Evolutionary conservation across 805 yeast genomes (phyloP), one percentile per base, ranked within the genome.

Genomic region (Helenozyma baotianmanensis): DNA sequence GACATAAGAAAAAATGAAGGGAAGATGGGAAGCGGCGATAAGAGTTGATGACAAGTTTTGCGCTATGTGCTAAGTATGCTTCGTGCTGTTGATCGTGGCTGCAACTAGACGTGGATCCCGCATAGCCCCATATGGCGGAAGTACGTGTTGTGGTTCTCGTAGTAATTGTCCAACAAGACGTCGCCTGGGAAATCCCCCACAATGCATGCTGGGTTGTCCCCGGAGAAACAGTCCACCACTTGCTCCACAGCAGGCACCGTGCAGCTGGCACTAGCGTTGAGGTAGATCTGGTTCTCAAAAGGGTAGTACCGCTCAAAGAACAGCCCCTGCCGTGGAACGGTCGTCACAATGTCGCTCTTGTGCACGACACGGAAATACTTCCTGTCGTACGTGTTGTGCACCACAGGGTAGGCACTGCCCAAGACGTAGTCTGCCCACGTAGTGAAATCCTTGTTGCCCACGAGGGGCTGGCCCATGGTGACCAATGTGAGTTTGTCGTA

Each of bases 391-490:
- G 50, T 23, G 22, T 50, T 43, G 30, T 53, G 58, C 4, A 21
- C 17, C 1, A 56, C 38, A 0, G 50, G 43, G 23, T 29, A 10
- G 2, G 33, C 16, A 35, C 69, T 62, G 4, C 62, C 64, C 51
- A 60, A 31, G 2, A 48, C 60, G 2, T 22, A 25, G 34, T 64
- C 68, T 3, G 55, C 56, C 66, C 68, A 68, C 3, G 41, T 30
- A 1, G 57, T 55, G 34, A 68, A 65, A n/a, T 46, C 47, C 12
- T 45, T 36, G 41, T 69, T 68, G 2, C 74, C 74, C 6, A 64
- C 36, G 14, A 64, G 50, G 0, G 74, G 74, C 45, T 60, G 72
- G 2, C 73, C 74, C 63, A 67, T 55, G 1, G 73, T 66, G 4
- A 65, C 56, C 24, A 68, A 28, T 1, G 54, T 50, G 24, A 57